Percentiles rank a stretch among this genome's conserved stretches.
Evolutionary conservation across 192 early-diverging fungal species (phyloP).

Genomic region (Coemansia sp.): DNA sequence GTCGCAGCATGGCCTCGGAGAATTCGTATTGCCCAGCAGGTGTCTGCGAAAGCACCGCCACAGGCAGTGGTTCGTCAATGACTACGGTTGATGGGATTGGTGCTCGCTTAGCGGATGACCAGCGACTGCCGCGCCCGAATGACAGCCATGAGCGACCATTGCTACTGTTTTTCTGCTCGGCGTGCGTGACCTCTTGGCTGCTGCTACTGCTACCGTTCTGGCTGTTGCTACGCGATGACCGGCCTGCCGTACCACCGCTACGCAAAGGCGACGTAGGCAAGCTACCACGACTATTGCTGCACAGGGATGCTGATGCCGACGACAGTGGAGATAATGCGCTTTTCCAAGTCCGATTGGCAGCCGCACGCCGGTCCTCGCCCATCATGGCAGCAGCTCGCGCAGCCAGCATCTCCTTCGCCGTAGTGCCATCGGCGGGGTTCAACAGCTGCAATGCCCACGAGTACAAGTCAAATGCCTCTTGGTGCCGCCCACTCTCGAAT

Average conservation of each 20-base stretch:
- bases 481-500: constrained; percentile 60
- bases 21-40: constrained; percentile 44
- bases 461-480: constrained; percentile 58
- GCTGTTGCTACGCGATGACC: constrained; percentile 1
- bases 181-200: background rate
- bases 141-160: constrained; percentile 26
- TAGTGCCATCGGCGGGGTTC: constrained; percentile 26
- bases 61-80: constrained; percentile 49
- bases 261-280: constrained; percentile 1
- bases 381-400: background rate
- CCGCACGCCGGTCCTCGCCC: constrained; percentile 6
- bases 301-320: background rate
- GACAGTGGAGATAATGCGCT: background rate
- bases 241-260: background rate
- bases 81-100: constrained; percentile 8
- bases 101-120: background rate
- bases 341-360: background rate
- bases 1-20: constrained; percentile 36
- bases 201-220: background rate
- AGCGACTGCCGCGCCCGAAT: constrained; percentile 12
- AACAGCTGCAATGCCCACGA: constrained; percentile 56
- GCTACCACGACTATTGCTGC: constrained; percentile 6
- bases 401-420: constrained; percentile 32
- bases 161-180: constrained; percentile 12
- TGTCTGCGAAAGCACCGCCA: constrained; percentile 25